Percentiles rank a stretch among this genome's conserved stretches.
Evolutionary conservation across 2,329 filamentous ascomycete genomes (phyloP).

Genomic region (Aureobasidium namibiae): DNA sequence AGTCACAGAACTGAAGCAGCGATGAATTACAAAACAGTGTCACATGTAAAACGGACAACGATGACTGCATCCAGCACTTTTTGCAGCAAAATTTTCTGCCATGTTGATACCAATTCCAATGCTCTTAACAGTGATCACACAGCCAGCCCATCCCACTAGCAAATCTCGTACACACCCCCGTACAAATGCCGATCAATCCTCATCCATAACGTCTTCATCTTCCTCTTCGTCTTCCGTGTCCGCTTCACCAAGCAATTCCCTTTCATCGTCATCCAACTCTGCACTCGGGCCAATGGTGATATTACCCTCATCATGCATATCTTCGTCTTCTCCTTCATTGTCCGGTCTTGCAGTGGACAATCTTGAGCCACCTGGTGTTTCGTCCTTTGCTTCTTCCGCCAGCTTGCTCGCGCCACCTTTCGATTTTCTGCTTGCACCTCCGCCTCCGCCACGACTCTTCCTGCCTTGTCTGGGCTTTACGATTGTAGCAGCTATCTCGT

Average conservation of each 20-base stretch:
- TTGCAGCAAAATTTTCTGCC: too few species aligned
- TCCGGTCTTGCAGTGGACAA: not conserved
- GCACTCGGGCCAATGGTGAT: slow-evolving; percentile 17
- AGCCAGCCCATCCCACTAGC: not conserved
- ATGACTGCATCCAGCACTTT: too few species aligned
- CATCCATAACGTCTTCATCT: slow-evolving; percentile 26
- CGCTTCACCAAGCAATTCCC: slow-evolving; percentile 29
- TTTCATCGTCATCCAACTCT: slow-evolving; percentile 31
- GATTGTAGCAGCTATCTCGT: not conserved
- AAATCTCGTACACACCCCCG: not conserved
- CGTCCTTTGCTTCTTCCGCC: not conserved
- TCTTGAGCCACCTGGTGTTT: slow-evolving; percentile 4
- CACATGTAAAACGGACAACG: too few species aligned
- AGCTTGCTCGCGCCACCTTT: not conserved
- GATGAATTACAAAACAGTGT: too few species aligned
- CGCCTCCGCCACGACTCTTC: not conserved
- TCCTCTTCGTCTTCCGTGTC: slow-evolving; percentile 30
- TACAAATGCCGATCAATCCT: slow-evolving; percentile 16
- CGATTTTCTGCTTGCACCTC: slow-evolving; percentile 13
- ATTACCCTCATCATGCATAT: slow-evolving; percentile 19
- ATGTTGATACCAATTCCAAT: not conserved
- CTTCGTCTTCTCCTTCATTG: slow-evolving; percentile 11
- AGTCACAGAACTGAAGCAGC: too few species aligned
- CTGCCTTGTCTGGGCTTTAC: slow-evolving; percentile 4
- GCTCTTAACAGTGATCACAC: too few species aligned